Percentiles rank a stretch among this genome's conserved stretches.
These are phyloP conservation scores for Phytopythium litorale DNA, from an alignment of 352 stramenopile genomes.

Conservation along the genomic window DNA sequence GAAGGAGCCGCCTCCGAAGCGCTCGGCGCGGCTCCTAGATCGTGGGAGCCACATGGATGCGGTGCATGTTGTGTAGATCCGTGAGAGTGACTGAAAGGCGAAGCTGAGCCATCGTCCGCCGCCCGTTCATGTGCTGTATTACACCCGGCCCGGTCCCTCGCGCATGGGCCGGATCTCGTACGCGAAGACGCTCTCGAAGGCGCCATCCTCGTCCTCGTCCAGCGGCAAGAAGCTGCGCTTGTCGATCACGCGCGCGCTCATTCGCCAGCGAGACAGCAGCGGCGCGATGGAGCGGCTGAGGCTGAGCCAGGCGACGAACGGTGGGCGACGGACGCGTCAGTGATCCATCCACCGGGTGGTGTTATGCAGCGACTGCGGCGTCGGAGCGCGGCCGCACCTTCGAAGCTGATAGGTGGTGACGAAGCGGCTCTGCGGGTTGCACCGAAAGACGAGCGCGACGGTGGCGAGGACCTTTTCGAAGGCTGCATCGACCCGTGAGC, in stretches of 20 bases:
- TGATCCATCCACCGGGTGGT: neutral
- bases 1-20: slow-evolving; percentile 31
- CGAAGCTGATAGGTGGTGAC: slow-evolving; percentile 67
- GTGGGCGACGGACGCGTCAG: neutral
- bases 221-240: slow-evolving; percentile 24
- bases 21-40: slow-evolving; percentile 33
- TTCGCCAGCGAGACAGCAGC: slow-evolving; percentile 43
- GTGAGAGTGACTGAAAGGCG: slow-evolving; percentile 65
- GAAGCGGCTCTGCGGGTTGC: slow-evolving; percentile 27
- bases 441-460: slow-evolving; percentile 57
- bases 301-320: slow-evolving; percentile 10
- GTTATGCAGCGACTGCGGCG: neutral
- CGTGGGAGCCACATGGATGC: slow-evolving; percentile 24
- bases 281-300: slow-evolving; percentile 58
- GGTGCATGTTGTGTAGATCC: slow-evolving; percentile 4
- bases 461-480: slow-evolving; percentile 71
- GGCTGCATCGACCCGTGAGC: slow-evolving; percentile 24
- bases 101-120: slow-evolving; percentile 55
- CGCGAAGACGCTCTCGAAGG: slow-evolving; percentile 51
- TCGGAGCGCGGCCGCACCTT: slow-evolving; percentile 17
- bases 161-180: slow-evolving; percentile 37
- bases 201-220: slow-evolving; percentile 3
- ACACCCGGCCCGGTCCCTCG: neutral
- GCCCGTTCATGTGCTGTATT: slow-evolving; percentile 3
- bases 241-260: slow-evolving; percentile 28